phyloP scores from a whole-genome alignment of 2,329 filamentous ascomycete genomes.

The Colletotrichum trifolii region DNA sequence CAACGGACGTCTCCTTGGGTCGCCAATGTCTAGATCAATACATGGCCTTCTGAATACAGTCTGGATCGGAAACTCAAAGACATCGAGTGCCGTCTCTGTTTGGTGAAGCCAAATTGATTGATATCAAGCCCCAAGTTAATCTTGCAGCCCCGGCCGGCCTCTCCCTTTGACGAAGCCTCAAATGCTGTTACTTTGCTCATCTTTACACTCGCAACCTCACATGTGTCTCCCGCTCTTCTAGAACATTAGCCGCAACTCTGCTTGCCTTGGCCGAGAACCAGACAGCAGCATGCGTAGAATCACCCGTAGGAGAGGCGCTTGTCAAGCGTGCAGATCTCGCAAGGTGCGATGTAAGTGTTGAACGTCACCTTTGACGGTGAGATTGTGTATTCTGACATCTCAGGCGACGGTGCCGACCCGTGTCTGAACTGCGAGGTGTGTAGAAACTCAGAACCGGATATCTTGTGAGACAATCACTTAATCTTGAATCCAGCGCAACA shows the following conservation, averaged over 20 bases:
- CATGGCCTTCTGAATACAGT: neutral
- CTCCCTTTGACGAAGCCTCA: neutral
- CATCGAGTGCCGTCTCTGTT: neutral
- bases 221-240: neutral
- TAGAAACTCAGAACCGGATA: neutral
- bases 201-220: neutral
- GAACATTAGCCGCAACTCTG: neutral
- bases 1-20: neutral
- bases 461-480: neutral
- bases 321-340: conserved; percentile 27
- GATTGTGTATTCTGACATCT: neutral
- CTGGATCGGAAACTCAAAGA: neutral
- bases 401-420: conserved; percentile 30
- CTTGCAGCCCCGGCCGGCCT: neutral
- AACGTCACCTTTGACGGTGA: neutral
- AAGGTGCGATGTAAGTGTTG: conserved; percentile 32
- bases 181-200: conserved; percentile 4
- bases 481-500: conserved; percentile 8
- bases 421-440: conserved; percentile 31
- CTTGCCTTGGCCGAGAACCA: neutral
- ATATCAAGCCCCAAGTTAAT: conserved; percentile 18
- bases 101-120: neutral
- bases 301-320: conserved; percentile 31
- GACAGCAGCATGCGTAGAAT: conserved; percentile 22
- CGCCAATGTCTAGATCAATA: conserved; percentile 3